Percentiles rank a stretch among this genome's conserved stretches.
phyloP scores from a whole-genome alignment of 1,284 basidiomycete species.

The Taiwanofungus camphoratus region DNA sequence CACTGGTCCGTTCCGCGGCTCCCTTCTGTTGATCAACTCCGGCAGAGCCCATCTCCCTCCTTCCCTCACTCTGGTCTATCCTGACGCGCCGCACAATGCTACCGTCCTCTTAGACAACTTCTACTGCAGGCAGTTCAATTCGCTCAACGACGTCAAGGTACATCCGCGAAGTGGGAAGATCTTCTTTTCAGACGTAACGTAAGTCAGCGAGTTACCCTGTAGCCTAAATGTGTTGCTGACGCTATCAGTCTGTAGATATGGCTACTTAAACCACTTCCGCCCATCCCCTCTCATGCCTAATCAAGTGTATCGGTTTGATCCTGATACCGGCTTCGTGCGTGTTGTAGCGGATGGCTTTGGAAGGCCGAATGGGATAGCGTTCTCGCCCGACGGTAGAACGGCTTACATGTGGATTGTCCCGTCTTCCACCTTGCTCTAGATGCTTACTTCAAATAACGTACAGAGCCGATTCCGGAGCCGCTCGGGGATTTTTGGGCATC shows the following conservation, averaged over 20 bases:
- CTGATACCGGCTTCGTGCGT: slow-evolving; percentile 52
- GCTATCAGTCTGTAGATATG: slow-evolving; percentile 41
- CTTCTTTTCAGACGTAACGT: slow-evolving; percentile 71
- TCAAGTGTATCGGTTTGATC: slow-evolving; percentile 72
- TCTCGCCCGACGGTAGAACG: slow-evolving; percentile 57
- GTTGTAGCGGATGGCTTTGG: slow-evolving; percentile 69
- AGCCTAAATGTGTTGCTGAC: background rate
- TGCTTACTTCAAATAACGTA: background rate
- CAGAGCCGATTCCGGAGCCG: slow-evolving; percentile 51
- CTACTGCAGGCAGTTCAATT: slow-evolving; percentile 77
- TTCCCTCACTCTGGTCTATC: slow-evolving; percentile 62
- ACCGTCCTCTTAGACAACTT: slow-evolving; percentile 32
- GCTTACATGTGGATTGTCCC: slow-evolving; percentile 54
- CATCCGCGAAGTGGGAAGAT: slow-evolving; percentile 58
- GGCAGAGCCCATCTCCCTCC: slow-evolving; percentile 62
- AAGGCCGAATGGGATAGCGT: slow-evolving; percentile 62
- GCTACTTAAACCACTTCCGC: slow-evolving; percentile 60
- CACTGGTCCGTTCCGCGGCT: slow-evolving; percentile 59
- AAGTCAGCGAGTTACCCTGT: slow-evolving; percentile 21
- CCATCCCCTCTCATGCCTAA: slow-evolving; percentile 57
- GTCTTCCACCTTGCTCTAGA: background rate
- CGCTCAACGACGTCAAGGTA: slow-evolving; percentile 73
- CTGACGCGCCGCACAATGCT: slow-evolving; percentile 41
- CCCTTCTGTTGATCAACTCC: slow-evolving; percentile 61
- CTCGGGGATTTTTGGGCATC: slow-evolving; percentile 43